Base-by-base conservation (phyloP, 2,329 filamentous ascomycete genomes). In the Colletotrichum cordylinicola region DNA sequence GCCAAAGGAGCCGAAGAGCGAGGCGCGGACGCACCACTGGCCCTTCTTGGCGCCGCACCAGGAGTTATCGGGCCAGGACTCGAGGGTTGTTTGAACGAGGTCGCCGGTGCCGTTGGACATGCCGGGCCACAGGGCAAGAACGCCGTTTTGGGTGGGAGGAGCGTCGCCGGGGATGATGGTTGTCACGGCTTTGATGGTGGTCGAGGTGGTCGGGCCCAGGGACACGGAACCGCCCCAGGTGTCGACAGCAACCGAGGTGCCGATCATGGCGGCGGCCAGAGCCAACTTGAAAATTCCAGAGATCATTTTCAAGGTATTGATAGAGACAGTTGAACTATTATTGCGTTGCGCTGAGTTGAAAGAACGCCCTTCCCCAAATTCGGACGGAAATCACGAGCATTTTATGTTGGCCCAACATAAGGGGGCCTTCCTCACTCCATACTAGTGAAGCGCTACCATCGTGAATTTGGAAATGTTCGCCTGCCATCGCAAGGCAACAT, bases 51-150 rank as follows among this genome's bases (percentile, higher is more conserved):
- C 86, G 52, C 85, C 85, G 74, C 85, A 87, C 85, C 85, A 87
- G 16, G 78, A 77, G 76, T 87, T 87, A 55, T 81, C 80, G 9
- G 82, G 76, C 85, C 84, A 87, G 24, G 81, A 82, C 76, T 87
- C 85, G 7, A 87, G 79, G 0, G 85, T 87, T 1, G 85, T 84
- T 74, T 87, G 85, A 61, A 87, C 79, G 18, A 87, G 79, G 66
- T 87, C 83, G 2, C 85, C 85, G 4, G 86, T 87, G 52, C 86
- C 85, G 76, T 87, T 87, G 68, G 83, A 85, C 84, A 87, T 87
- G 7, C 86, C 86, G 8, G 85, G 86, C 85, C 84, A 87, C 43
- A 87, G 81, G 79, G 85, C 86, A 1, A 87, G 81, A 37, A 80
- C 80, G 6, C 85, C 85, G 33, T 81, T 83, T 66, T 86, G 85